A percentile compares a stretch with the other conserved stretches of the same genome.
Conservation (phyloP, 352 stramenopile species). For the Phytophthora tubulina region DNA sequence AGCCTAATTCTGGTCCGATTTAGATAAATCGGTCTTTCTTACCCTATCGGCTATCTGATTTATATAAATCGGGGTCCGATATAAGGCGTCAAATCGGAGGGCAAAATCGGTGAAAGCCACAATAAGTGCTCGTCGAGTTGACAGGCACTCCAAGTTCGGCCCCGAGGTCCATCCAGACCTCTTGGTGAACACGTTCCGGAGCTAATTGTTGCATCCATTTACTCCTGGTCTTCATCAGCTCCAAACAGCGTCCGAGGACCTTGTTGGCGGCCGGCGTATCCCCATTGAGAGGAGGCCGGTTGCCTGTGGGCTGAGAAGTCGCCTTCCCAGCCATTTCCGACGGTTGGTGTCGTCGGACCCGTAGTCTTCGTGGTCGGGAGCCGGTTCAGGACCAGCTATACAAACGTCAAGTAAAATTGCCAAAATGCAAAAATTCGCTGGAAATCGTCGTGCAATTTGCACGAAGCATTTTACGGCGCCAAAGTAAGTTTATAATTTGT, state of each 20-base stretch:
- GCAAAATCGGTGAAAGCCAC: too few relatives aligned
- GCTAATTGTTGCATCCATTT: neutral
- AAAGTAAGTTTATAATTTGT: too few relatives aligned
- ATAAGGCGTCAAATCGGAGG: too few relatives aligned
- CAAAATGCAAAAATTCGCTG: neutral
- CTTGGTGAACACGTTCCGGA: neutral
- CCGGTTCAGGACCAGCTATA: slow-evolving; percentile 4
- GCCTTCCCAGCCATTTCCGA: neutral
- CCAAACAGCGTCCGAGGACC: neutral
- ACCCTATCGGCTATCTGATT: too few relatives aligned
- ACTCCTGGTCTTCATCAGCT: slow-evolving; percentile 2
- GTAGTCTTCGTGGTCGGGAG: neutral
- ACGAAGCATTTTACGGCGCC: neutral
- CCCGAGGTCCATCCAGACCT: slow-evolving; percentile 1
- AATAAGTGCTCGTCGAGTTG: neutral
- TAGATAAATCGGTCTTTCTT: too few relatives aligned
- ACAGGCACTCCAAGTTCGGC: neutral
- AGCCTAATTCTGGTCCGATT: too few relatives aligned
- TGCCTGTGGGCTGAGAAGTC: neutral
- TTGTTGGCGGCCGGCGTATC: slow-evolving; percentile 7
- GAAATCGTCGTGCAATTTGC: neutral
- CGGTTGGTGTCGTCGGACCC: neutral
- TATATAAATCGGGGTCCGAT: too few relatives aligned
- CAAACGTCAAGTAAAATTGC: neutral
- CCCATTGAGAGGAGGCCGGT: neutral